Evolutionary conservation across 176 grass and related monocot species (phyloP), one percentile per base, ranked within the genome.

Genomic region (Eleusine coracana): DNA sequence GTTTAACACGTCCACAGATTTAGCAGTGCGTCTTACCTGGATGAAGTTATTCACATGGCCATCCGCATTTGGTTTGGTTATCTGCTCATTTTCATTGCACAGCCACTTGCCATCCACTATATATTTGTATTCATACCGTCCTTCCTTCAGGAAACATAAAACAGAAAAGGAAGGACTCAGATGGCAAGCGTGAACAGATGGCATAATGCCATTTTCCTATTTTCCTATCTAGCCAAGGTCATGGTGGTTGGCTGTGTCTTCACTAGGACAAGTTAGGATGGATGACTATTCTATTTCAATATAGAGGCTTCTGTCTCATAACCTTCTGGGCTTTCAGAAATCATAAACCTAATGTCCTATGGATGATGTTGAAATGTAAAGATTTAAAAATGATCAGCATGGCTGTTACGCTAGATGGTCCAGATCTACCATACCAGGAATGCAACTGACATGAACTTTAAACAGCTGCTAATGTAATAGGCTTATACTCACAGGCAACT

Each of bases 11-110:
- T 11, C 0, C 27, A 28, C 7, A 5, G 29, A 40, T 42, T 29
- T 27, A 41, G 28, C 9, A n/a, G 28, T 34, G 31, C 0, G 31
- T 68, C 89, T 92, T 85, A 96, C 96, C 71, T 94, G 83, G n/a
- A 99, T 48, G 82, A 89, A 99, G 66, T 99, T 96, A 76, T 99
- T 99, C 73, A 99, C 91, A 77, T 96, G 93, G 21, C 93, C 93
- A 28, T 96, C 93, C 6, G 55, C 81, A 28, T 96, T 93, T n/a
- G 85, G 87, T 17, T 86, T 68, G 21, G 93, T 98, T 78, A 78
- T 71, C 40, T 73, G 72, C 87, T 93, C 95, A 44, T 84, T 49
- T 20, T 84, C 48, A 40, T 93, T 98, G 88, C 86, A 91, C 61
- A 75, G 72, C 95, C 95, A 98, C 25, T 85, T 68, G 80, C 90